Evolutionary conservation across 73 alveolate species (phyloP).

Genomic region (Paramecium pentaurelia): DNA sequence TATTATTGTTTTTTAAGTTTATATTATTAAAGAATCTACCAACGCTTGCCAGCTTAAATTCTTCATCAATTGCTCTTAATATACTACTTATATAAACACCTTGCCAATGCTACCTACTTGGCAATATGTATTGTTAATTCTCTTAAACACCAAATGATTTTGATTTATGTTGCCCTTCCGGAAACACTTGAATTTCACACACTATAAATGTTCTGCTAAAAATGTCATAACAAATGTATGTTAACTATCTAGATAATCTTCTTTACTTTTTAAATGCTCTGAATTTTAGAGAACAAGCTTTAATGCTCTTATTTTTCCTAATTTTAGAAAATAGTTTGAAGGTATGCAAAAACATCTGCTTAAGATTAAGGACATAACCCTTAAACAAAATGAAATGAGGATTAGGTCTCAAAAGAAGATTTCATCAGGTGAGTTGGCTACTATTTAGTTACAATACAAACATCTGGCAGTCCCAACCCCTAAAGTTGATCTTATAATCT

Average conservation of each 20-base stretch:
- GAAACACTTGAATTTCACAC: background rate
- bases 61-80: background rate
- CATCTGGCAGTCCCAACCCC: background rate
- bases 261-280: background rate
- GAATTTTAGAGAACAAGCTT: background rate
- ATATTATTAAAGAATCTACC: background rate
- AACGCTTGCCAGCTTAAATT: background rate
- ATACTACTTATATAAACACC: slow-evolving; percentile 9
- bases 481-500: background rate
- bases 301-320: background rate
- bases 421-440: background rate
- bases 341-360: background rate
- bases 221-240: background rate
- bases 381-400: slow-evolving; percentile 21
- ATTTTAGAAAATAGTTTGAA: background rate
- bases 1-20: background rate
- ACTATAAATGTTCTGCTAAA: background rate
- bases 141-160: background rate
- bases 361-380: slow-evolving; percentile 9
- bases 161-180: background rate
- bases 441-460: background rate
- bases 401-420: background rate
- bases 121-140: background rate
- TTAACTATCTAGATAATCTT: background rate
- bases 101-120: background rate